phyloP scores from a whole-genome alignment of 2,329 filamentous ascomycete genomes.

The Sporothrix brunneoviolacea region DNA sequence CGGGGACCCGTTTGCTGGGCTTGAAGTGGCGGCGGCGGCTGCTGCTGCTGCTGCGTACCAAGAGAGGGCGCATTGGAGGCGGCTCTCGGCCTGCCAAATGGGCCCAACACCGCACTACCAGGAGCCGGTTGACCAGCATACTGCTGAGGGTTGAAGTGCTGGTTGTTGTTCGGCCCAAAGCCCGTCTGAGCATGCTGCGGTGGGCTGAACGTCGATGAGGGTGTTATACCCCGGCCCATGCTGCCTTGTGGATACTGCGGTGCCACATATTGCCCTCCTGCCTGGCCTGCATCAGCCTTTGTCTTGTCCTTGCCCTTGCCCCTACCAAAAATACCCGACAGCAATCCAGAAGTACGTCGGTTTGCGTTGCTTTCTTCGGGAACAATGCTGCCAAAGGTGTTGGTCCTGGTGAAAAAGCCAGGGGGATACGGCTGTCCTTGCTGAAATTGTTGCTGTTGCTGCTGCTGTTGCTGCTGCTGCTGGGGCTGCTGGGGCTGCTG shows the following conservation, averaged over 20 bases:
- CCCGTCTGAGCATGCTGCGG: neutral
- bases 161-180: neutral
- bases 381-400: slow-evolving; percentile 13
- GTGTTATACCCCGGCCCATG: neutral
- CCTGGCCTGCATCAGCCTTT: neutral
- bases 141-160: neutral
- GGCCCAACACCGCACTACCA: neutral
- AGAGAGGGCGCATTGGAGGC: slow-evolving; percentile 9
- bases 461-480: slow-evolving; percentile 6
- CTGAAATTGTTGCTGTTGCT: too few species aligned
- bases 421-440: neutral
- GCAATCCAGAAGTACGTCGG: slow-evolving; percentile 6
- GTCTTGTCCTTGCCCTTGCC: slow-evolving; percentile 11
- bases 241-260: neutral
- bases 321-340: slow-evolving; percentile 16
- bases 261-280: neutral
- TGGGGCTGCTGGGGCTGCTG: slow-evolving; percentile 16
- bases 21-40: neutral
- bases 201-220: neutral
- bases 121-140: neutral
- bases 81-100: slow-evolving; percentile 7
- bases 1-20: neutral
- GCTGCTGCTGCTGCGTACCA: neutral
- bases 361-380: neutral
- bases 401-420: slow-evolving; percentile 2